Conservation (phyloP, 257 asterid species). For the Solanum virginianum region DNA sequence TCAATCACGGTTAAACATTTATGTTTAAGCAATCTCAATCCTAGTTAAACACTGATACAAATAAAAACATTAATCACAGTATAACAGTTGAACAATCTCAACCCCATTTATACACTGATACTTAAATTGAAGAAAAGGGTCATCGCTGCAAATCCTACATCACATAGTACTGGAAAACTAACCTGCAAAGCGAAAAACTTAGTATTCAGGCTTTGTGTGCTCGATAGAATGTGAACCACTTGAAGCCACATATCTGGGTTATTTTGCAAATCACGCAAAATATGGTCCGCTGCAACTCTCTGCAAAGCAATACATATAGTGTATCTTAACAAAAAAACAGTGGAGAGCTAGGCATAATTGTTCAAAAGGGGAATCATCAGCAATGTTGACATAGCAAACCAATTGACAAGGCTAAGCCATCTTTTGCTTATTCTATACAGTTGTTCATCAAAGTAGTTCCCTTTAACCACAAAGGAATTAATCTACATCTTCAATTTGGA, state of each 20-base stretch:
- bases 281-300: slow-evolving; percentile 89
- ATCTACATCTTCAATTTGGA: not conserved
- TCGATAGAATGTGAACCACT: slow-evolving; percentile 92
- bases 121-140: not conserved
- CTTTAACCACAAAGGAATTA: not conserved
- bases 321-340: not conserved
- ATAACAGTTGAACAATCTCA: not conserved
- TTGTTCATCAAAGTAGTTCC: not conserved
- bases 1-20: not conserved
- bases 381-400: not conserved
- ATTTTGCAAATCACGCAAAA: slow-evolving; percentile 87
- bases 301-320: slow-evolving; percentile 16
- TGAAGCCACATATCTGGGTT: slow-evolving; percentile 99
- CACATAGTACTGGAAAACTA: slow-evolving; percentile 5
- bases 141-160: not conserved
- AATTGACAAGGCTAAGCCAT: not conserved
- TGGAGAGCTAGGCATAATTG: not conserved
- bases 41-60: not conserved
- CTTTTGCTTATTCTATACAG: not conserved
- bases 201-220: slow-evolving; percentile 66
- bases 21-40: not conserved
- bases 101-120: not conserved
- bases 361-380: not conserved
- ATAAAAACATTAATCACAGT: not conserved
- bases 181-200: slow-evolving; percentile 96